Evolutionary conservation across 495 filamentous ascomycete genomes (phyloP).

Genomic region (Bombardia bombarda): DNA sequence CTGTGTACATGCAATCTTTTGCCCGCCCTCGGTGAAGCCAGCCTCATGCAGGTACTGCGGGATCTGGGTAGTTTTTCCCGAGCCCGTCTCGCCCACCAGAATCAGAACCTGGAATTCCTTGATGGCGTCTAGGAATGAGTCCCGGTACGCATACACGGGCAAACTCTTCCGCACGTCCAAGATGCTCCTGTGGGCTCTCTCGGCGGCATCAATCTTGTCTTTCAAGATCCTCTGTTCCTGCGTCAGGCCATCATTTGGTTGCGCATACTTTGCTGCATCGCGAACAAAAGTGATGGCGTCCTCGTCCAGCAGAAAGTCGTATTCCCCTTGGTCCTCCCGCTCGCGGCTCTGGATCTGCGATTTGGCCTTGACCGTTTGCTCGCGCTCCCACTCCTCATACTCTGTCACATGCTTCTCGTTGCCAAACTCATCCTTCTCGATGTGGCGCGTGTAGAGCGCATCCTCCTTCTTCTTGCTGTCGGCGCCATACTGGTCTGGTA

Average conservation of each 20-base stretch:
- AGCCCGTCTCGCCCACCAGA: conserved; percentile 82
- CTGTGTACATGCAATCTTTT: conserved; percentile 72
- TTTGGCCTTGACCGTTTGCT: conserved; percentile 84
- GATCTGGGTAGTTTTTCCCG: conserved; percentile 83
- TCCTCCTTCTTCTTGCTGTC: conserved; percentile 87
- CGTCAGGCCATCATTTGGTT: conserved; percentile 48
- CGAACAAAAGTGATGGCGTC: conserved; percentile 80
- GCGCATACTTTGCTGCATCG: conserved; percentile 58
- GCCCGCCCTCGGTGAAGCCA: conserved; percentile 73
- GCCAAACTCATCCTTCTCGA: conserved; percentile 80
- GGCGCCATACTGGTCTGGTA: conserved; percentile 91
- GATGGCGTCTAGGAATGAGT: conserved; percentile 63
- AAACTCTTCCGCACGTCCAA: conserved; percentile 87
- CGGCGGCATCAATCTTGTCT: conserved; percentile 75
- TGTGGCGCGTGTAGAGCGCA: conserved; percentile 82
- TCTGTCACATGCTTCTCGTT: conserved; percentile 89
- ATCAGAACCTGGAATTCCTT: conserved; percentile 73
- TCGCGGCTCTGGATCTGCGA: conserved; percentile 71
- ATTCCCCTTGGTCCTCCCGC: conserved; percentile 75
- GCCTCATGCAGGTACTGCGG: conserved; percentile 86
- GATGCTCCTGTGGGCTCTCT: conserved; percentile 76
- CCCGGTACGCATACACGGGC: conserved; percentile 78
- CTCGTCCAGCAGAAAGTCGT: conserved; percentile 92
- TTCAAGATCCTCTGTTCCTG: conserved; percentile 72
- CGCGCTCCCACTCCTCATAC: conserved; percentile 91